Base-by-base conservation (phyloP, 2,329 filamentous ascomycete species). In the Venturiaceae sp. region DNA sequence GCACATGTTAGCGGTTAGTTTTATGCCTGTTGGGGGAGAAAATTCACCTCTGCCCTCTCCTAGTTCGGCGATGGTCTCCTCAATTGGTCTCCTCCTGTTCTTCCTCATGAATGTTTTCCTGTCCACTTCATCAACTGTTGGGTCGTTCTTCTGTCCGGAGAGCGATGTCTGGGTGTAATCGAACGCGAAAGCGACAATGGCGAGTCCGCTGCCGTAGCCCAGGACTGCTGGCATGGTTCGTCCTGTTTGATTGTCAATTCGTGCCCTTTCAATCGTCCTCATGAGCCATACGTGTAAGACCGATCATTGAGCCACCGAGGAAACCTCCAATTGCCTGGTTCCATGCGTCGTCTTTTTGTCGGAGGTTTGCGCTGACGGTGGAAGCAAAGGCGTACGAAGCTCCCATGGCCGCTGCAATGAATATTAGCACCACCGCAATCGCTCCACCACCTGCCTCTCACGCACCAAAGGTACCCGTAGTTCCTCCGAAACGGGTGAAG, bases 31-130 rank as follows among this genome's bases (percentile, higher is more conserved):
- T 41, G 21, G 34, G 33, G 56, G 56, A 57, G 32, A 57, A 54
- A 57, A 62, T 74, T 68, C 81, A 92, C 90, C 90, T 82, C 91
- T 83, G 64, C 90, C 90, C 78, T 96, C 92, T 57, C 91, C 92
- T 66, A 96, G 69, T 68, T 92, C 83, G 26, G 83, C 82, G 63
- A 96, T 77, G 2, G 89, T 95, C 77, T 96, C 86, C 70, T 90
- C 86, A 55, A 84, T 78, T 28, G 90, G 87, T 69, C 85, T 77
- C 71, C 90, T 83, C 72, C 86, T 86, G 68, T 85, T 85, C 76
- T 82, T 86, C 70, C 90, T 83, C 70, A 92, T 62, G 63, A 78
- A 79, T 71, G 92, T 85, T 75, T 91, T 91, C 71, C 84, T 82
- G 66, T 85, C 86, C 62, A 87, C 90, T 71, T 92, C 88, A 65